Percentiles rank a stretch among this genome's conserved stretches.
Conservation (phyloP, 2,329 filamentous ascomycete genomes). For the Cercospora nicotianae region DNA sequence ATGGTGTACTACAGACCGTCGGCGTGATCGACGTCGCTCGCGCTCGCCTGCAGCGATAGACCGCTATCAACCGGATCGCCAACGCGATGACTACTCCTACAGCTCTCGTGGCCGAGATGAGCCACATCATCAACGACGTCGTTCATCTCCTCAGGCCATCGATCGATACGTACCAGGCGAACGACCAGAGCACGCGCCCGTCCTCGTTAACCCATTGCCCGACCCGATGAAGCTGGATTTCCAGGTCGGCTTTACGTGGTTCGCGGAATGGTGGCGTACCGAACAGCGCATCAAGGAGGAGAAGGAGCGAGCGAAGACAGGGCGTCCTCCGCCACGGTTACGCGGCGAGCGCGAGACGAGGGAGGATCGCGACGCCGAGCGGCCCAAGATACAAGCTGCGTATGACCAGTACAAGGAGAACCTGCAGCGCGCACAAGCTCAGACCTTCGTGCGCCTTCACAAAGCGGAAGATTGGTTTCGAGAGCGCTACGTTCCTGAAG, state of each 20-base stretch:
- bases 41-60: conserved; percentile 72
- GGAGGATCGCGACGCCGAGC: conserved; percentile 77
- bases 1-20: conserved; percentile 31
- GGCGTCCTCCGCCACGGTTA: conserved; percentile 60
- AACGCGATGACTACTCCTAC: conserved; percentile 65
- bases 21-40: conserved; percentile 63
- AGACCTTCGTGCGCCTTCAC: conserved; percentile 85
- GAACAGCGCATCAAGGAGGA: conserved; percentile 83
- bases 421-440: conserved; percentile 61
- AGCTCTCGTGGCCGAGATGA: conserved; percentile 59
- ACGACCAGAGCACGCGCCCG: conserved; percentile 54
- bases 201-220: conserved; percentile 64
- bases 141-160: conserved; percentile 65
- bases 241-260: conserved; percentile 83
- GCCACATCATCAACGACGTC: conserved; percentile 60
- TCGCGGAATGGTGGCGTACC: conserved; percentile 81
- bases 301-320: conserved; percentile 68
- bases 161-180: conserved; percentile 77
- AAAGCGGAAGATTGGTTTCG: conserved; percentile 98
- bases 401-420: conserved; percentile 68
- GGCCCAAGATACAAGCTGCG: conserved; percentile 70
- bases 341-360: conserved; percentile 65
- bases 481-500: conserved; percentile 85
- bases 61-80: conserved; percentile 71
- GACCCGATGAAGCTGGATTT: conserved; percentile 73